These are phyloP conservation scores for Tylopilus sp. DNA, from an alignment of 1,284 basidiomycete genomes.

Conservation along the genomic window DNA sequence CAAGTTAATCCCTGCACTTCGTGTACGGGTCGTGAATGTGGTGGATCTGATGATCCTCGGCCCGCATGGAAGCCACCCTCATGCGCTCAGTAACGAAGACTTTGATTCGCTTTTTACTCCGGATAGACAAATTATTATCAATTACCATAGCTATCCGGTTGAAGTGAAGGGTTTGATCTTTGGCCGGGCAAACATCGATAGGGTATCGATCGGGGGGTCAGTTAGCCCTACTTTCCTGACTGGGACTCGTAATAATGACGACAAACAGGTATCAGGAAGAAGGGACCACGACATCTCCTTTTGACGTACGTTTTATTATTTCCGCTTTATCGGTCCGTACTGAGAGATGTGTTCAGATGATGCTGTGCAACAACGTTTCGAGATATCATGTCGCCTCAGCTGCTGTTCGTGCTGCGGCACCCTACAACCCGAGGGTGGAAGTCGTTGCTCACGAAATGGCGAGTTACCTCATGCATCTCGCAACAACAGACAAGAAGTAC, in stretches of 20 bases:
- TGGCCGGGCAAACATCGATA: conserved; percentile 47
- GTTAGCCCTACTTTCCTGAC: conserved; percentile 31
- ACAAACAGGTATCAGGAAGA: conserved; percentile 64
- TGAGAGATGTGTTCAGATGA: conserved; percentile 47
- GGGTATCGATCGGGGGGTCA: conserved; percentile 52
- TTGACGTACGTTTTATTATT: conserved; percentile 44
- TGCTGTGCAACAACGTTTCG: conserved; percentile 63
- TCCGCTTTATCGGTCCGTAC: neutral
- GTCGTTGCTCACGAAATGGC: conserved; percentile 51
- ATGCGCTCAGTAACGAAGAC: conserved; percentile 61
- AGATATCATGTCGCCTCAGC: conserved; percentile 59
- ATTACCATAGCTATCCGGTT: conserved; percentile 81
- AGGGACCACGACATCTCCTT: conserved; percentile 66
- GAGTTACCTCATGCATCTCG: conserved; percentile 52
- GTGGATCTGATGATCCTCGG: conserved; percentile 81
- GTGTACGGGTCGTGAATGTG: conserved; percentile 79
- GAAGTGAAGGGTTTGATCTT: conserved; percentile 64
- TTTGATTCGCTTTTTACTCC: conserved; percentile 71
- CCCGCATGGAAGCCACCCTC: conserved; percentile 67
- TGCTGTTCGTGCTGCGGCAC: conserved; percentile 53
- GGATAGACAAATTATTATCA: conserved; percentile 70
- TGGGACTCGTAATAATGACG: conserved; percentile 39
- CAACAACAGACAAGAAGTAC: conserved; percentile 52
- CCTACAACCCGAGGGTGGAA: conserved; percentile 49
- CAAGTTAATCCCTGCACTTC: conserved; percentile 56